A percentile compares a stretch with the other conserved stretches of the same genome.
These are phyloP conservation scores for Paecilomyces sp. DNA, from an alignment of 2,329 filamentous ascomycete genomes.

Conservation along the genomic window DNA sequence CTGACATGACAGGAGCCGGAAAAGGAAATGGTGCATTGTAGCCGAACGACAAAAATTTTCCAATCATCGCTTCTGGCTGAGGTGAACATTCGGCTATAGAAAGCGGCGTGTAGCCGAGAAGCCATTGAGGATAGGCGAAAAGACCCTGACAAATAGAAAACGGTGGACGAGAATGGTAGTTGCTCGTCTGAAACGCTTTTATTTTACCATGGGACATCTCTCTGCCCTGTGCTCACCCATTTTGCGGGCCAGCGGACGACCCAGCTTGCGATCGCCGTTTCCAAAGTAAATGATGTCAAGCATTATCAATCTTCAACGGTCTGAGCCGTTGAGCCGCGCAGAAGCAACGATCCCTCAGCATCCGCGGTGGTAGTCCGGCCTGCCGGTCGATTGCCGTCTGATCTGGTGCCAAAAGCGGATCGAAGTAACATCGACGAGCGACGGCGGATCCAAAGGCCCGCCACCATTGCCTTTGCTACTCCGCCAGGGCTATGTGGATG, in stretches of 20 bases:
- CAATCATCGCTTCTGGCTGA: not conserved
- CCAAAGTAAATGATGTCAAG: not conserved
- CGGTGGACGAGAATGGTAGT: not conserved
- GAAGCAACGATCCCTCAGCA: not conserved
- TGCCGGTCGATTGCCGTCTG: not conserved
- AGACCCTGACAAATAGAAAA: not conserved
- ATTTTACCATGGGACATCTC: not conserved
- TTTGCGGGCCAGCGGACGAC: not conserved
- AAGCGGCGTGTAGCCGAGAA: not conserved
- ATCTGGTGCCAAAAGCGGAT: not conserved
- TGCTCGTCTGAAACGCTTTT: not conserved
- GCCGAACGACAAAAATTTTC: not conserved
- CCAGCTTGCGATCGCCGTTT: not conserved
- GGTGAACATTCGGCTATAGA: not conserved
- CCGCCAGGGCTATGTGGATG: not conserved
- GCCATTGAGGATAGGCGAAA: not conserved
- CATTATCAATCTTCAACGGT: conserved; percentile 1
- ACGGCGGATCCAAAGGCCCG: not conserved
- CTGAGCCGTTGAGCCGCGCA: not conserved
- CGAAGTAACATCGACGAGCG: not conserved
- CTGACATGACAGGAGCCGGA: not conserved
- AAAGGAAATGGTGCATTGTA: not conserved
- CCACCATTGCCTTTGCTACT: not conserved
- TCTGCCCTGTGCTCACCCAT: not conserved
- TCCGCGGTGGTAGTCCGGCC: not conserved